Base-by-base conservation (phyloP, 2,329 filamentous ascomycete species). In the Microcera coccophila region DNA sequence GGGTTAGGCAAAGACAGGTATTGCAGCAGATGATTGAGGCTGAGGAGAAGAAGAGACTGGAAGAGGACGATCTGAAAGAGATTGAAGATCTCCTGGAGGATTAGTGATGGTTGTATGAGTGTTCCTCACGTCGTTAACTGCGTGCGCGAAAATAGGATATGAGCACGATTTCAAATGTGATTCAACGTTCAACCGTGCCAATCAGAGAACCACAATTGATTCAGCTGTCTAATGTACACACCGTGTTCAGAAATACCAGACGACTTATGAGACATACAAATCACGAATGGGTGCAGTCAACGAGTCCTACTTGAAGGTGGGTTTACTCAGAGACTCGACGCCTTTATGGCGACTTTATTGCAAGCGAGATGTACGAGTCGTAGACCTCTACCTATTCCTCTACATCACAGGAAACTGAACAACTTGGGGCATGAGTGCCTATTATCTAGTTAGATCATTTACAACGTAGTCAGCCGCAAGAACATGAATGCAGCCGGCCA, bases 11-110 rank as follows among this genome's bases (percentile, higher is more conserved):
- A 69, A 76, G 83, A 58, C 75, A 77, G 52, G 74, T 85, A 63
- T 69, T 86, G 47, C 81, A 81, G 71, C 76, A 81, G 59, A 61
- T 85, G 57, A 64, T 87, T 48, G 81, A 82, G 55, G 76, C 73
- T 52, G 83, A 86, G 66, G 71, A 78, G 67, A 65, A 78, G 54
- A 70, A 75, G 52, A 74, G 79, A 55, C 62, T 69, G 38, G 81
- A 83, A 54, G 79, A 83, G 45, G 75, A 86, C 52, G 80, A 84
- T 47, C 84, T 88, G 62, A 84, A 85, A 67, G 84, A 90, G 62
- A 84, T 90, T 54, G 77, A 81, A 60, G 82, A 90, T 65, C 80
- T 84, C 56, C 64, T 90, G 62, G 73, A 78, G 54, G 74, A 81
- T 59, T 75, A 66, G 41, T 20, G 7, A 32, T 32, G 15, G 29